These are phyloP conservation scores for Suillus ampliporus DNA, from an alignment of 768 basidiomycete genomes.

Conservation along the genomic window DNA sequence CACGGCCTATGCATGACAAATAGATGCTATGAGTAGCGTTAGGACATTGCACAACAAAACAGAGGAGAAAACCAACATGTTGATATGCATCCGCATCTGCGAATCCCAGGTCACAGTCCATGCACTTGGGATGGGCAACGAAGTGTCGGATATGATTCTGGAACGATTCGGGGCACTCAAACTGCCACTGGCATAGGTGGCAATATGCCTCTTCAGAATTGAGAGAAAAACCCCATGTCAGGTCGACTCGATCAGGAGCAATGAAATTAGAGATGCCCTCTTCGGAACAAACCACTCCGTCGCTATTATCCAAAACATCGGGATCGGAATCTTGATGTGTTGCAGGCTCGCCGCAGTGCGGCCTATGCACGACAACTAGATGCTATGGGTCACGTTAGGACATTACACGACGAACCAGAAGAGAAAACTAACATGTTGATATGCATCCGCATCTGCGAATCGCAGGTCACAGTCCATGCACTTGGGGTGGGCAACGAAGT, in stretches of 20 bases:
- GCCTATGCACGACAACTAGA: constrained; percentile 33
- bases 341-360: constrained; percentile 5
- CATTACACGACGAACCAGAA: constrained; percentile 4
- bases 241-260: constrained; percentile 21
- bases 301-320: constrained; percentile 8
- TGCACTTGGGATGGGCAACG: too few species aligned
- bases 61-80: too few species aligned
- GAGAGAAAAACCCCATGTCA: constrained; percentile 30
- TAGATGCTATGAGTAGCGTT: too few species aligned
- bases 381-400: constrained; percentile 22
- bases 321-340: constrained; percentile 5
- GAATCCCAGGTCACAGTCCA: too few species aligned
- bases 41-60: too few species aligned
- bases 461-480: constrained; percentile 48
- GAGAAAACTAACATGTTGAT: constrained; percentile 40
- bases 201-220: too few species aligned
- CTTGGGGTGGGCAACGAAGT: constrained; percentile 51
- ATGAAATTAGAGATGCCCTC: constrained; percentile 12
- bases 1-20: too few species aligned
- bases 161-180: too few species aligned
- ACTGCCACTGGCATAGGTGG: too few species aligned
- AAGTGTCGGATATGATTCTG: too few species aligned
- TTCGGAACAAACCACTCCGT: background rate
- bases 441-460: constrained; percentile 44
- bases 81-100: too few species aligned